Conservation (phyloP, 2,329 filamentous ascomycete genomes). For the Nakataea oryzae region DNA sequence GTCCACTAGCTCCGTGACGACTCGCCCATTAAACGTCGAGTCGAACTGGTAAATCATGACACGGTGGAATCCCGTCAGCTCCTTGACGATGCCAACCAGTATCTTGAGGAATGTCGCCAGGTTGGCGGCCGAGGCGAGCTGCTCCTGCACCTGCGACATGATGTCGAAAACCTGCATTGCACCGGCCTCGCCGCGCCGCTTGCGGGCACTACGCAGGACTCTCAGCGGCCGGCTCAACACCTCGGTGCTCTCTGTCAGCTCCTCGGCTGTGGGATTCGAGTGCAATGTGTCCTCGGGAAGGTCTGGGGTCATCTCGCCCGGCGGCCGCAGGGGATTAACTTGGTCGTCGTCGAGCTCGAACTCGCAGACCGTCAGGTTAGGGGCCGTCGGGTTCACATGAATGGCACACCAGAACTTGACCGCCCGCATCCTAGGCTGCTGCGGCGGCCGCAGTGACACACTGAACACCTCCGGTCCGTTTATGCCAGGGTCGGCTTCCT, state of each 20-base stretch:
- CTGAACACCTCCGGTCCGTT: constrained; percentile 85
- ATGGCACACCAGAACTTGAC: constrained; percentile 81
- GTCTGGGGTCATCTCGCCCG: constrained; percentile 47
- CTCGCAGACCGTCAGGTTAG: constrained; percentile 71
- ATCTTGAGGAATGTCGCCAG: constrained; percentile 70
- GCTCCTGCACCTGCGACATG: constrained; percentile 84
- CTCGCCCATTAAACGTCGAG: constrained; percentile 68
- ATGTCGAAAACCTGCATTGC: constrained; percentile 89
- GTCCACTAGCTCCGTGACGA: constrained; percentile 81
- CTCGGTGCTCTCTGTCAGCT: constrained; percentile 65
- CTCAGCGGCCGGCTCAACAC: constrained; percentile 68
- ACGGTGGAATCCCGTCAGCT: constrained; percentile 81
- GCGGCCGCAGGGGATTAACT: constrained; percentile 55
- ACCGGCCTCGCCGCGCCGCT: constrained; percentile 65
- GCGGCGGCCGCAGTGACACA: constrained; percentile 54
- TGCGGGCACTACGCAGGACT: constrained; percentile 63
- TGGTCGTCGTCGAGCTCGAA: constrained; percentile 77
- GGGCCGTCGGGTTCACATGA: constrained; percentile 60
- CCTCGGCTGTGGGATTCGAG: constrained; percentile 62
- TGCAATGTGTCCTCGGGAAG: constrained; percentile 64
- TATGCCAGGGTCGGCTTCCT: constrained; percentile 61
- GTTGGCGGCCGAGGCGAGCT: constrained; percentile 61
- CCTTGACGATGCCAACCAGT: constrained; percentile 76
- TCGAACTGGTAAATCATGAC: constrained; percentile 95
- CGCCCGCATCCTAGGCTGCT: constrained; percentile 37